Percentiles rank a stretch among this genome's conserved stretches.
Evolutionary conservation across 108 stramenopile genomes (phyloP).

Genomic region (Schizochytrium sp.): DNA sequence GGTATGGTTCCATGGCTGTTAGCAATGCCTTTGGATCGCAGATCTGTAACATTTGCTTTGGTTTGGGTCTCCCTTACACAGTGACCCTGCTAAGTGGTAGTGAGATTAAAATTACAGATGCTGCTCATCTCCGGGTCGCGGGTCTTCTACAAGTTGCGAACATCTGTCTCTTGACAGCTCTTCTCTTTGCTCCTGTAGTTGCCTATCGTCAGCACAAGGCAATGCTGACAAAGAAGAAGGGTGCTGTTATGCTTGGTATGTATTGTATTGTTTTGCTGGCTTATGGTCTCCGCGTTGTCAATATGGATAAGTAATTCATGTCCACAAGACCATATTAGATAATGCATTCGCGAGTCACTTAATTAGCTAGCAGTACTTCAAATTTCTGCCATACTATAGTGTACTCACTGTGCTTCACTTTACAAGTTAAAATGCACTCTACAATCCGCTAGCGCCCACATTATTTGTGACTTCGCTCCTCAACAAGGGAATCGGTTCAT

Average conservation of each 20-base stretch:
- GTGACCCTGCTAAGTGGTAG: neutral
- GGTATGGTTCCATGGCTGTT: constrained; percentile 8
- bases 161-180: neutral
- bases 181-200: neutral
- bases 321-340: no score
- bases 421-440: no score
- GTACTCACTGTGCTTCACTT: no score
- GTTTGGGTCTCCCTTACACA: constrained; percentile 20
- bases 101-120: neutral
- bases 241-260: neutral
- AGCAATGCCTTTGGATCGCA: constrained; percentile 42
- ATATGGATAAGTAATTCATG: neutral
- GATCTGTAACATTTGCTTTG: constrained; percentile 48
- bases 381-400: no score
- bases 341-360: no score
- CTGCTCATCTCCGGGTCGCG: neutral
- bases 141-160: neutral
- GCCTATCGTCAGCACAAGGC: neutral
- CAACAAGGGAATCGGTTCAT: no score
- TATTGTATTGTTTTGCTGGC: neutral
- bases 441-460: no score
- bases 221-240: neutral
- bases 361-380: no score
- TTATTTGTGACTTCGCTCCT: no score
- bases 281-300: neutral